Evolutionary conservation across 1,284 basidiomycete species (phyloP).

Genomic region (Rhodofomes roseus): DNA sequence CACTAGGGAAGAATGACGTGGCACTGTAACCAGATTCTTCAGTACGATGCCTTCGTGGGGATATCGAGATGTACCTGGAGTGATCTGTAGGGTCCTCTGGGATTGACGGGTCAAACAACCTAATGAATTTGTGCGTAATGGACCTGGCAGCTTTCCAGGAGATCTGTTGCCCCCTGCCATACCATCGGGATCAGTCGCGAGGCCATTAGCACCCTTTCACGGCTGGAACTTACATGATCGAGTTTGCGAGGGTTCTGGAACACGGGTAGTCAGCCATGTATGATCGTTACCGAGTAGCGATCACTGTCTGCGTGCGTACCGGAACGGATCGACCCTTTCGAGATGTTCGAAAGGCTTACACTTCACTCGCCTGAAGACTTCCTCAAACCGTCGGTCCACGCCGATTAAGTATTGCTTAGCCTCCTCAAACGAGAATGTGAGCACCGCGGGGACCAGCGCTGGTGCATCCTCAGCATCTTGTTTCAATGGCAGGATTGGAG

Average conservation of each 20-base stretch:
- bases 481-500: background rate
- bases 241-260: slow-evolving; percentile 45
- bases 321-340: slow-evolving; percentile 72
- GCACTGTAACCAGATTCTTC: slow-evolving; percentile 3
- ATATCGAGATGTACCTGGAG: slow-evolving; percentile 16
- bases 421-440: slow-evolving; percentile 73
- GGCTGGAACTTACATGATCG: slow-evolving; percentile 42
- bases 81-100: slow-evolving; percentile 61
- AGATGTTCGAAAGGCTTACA: slow-evolving; percentile 77
- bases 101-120: slow-evolving; percentile 68
- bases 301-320: slow-evolving; percentile 34
- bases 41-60: slow-evolving; percentile 8
- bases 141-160: slow-evolving; percentile 87
- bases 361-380: slow-evolving; percentile 58
- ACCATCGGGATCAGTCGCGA: background rate
- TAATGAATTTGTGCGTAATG: slow-evolving; percentile 80
- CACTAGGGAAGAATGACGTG: slow-evolving; percentile 61
- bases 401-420: slow-evolving; percentile 70
- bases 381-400: slow-evolving; percentile 69
- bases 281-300: background rate
- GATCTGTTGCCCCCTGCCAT: slow-evolving; percentile 78
- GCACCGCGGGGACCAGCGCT: slow-evolving; percentile 52
- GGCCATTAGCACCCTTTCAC: background rate
- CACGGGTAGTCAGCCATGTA: background rate
- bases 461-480: slow-evolving; percentile 10